Base-by-base conservation (phyloP, 805 yeast species). In the Barnettozyma siamensis region DNA sequence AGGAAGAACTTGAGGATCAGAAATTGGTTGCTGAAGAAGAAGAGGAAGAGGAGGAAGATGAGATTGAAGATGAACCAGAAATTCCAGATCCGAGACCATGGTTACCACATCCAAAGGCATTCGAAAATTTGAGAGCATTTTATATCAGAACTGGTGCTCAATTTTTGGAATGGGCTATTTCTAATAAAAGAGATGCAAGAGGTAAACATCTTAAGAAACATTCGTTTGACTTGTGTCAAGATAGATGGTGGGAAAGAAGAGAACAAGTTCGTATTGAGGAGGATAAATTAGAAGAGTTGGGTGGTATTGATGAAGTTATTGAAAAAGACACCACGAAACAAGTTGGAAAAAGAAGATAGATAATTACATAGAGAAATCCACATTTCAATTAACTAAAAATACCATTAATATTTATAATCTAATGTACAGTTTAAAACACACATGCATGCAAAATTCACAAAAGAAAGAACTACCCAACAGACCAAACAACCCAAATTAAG, bases 161-260 rank as follows among this genome's bases (percentile, higher is more conserved):
- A 21, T 91, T 91, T 64, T 72, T 91, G 53, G 88, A 88, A 59
- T 91, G 98, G 97, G 87, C 95, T 2, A 84, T 88, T 49, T 82
- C 93, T 5, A 84, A 82, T 57, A 84, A 88, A 53, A 74, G 84
- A 51, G 89, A 84, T 43, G 81, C 88, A 12, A 77, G 95, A 55
- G 98, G 96, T 40, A 91, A 91, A 60, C 82, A 85, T 55, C 73
- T 91, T 62, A 89, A 91, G 66, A 81, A 83, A 41, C 83, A 86
- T 33, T 83, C 97, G 0, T 91, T 91, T 58, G 96, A 88, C 47
- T 65, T 91, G 46, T 83, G 93, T 60, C 95, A 89, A 63, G 91
- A 83, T 50, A 78, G 99, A 66, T 91, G 95, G 93, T 91, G 98
- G 98, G 98, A 91, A 60, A 83, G 98, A 67, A 80, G 97, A 66